These are phyloP conservation scores for Cicer bijugum DNA, from an alignment of 306 rosid genomes.

Conservation along the genomic window DNA sequence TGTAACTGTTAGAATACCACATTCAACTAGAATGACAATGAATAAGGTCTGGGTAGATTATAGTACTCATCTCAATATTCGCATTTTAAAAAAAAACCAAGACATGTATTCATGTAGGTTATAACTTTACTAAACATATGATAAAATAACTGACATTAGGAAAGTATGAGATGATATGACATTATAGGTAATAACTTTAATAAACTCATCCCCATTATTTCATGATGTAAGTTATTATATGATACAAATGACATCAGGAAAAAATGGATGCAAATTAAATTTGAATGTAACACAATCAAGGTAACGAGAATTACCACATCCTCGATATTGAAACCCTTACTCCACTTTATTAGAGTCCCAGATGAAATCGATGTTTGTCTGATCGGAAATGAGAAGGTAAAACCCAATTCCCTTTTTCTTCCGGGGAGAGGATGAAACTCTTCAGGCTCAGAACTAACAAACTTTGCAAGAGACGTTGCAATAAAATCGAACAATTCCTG, in stretches of 20 bases:
- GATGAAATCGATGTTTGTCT: conserved; percentile 85
- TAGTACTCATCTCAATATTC: neutral
- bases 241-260: conserved; percentile 31
- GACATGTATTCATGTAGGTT: neutral
- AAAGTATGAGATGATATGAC: too few species aligned
- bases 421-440: conserved; percentile 79
- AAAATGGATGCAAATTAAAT: conserved; percentile 24
- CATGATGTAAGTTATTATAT: neutral
- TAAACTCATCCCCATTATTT: neutral
- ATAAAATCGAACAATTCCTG: conserved; percentile 93
- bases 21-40: neutral
- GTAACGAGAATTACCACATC: conserved; percentile 60
- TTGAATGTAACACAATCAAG: conserved; percentile 38
- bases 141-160: too few species aligned
- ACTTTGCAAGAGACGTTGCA: conserved; percentile 74
- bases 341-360: conserved; percentile 91
- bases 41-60: neutral
- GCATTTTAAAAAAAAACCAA: neutral
- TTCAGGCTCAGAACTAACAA: conserved; percentile 82
- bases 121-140: neutral
- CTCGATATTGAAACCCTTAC: conserved; percentile 87
- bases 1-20: conserved; percentile 27
- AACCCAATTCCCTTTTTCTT: conserved; percentile 95
- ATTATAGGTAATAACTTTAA: neutral
- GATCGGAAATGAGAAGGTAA: conserved; percentile 96